Base-by-base conservation (phyloP, 257 asterid genomes). In the Lavandula angustifolia region DNA sequence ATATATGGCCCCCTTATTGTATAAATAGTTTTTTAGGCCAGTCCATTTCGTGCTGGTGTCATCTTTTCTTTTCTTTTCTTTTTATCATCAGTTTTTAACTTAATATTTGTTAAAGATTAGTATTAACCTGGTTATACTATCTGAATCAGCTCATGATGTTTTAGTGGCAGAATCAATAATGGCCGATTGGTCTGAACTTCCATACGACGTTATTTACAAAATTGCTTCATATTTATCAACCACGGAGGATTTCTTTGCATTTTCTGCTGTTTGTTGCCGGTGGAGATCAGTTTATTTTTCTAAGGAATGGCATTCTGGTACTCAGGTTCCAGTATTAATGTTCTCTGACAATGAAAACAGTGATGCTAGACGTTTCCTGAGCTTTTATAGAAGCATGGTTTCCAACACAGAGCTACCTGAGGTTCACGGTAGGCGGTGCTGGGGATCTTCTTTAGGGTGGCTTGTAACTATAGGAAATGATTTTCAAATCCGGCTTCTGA, bases 241-340 rank as follows among this genome's bases (percentile, higher is more conserved):
- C 63, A 22, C 66, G 0, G 70, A 75, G 44, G 80, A 75, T 34
- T 65, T 75, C 60, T 66, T 70, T 65, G 69, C 82, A 14, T 75
- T 82, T 64, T 77, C 88, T 40, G 79, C 83, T 18, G 85, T 78
- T 42, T 82, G 88, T 62, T 47, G 46, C 62, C 73, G 75, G 16
- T 80, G 83, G 87, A 53, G 78, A 54, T 74, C 57, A 3, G 78
- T 71, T 31, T 71, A 74, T 69, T 31, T 60, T 53, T 58, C 56
- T 44, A 79, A 58, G 47, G 49, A 79, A 14, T 79, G 85, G 85
- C 69, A 9, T 72, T 78, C 79, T 16, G 62, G 64, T 40, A 37
- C 62, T 52, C 82, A 69, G 42, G 18, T 72, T 47, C 87, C 84
- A 2, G 70, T 68, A 8, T 41, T 74, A 35, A 68, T 74, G 79